A percentile compares a stretch with the other conserved stretches of the same genome.
These are phyloP conservation scores for Neofusicoccum umdonicola DNA, from an alignment of 2,329 filamentous ascomycete genomes.

Conservation along the genomic window DNA sequence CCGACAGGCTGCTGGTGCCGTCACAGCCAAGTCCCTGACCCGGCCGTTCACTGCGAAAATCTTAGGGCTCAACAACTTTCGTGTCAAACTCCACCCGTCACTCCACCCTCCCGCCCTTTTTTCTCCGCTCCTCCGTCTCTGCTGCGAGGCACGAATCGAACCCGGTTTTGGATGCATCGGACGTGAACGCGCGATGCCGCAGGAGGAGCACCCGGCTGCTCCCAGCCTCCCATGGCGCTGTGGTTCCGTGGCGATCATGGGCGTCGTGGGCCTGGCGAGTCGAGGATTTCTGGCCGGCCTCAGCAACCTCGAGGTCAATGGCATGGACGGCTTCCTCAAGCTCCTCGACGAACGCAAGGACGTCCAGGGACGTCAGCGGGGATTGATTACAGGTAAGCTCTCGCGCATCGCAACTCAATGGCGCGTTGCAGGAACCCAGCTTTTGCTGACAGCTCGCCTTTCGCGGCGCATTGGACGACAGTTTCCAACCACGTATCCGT, in stretches of 20 bases:
- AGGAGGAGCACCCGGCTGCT: conserved; percentile 47
- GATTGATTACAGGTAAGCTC: conserved; percentile 75
- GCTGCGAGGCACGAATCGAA: neutral
- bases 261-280: conserved; percentile 67
- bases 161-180: conserved; percentile 28
- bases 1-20: neutral
- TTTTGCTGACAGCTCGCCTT: no score
- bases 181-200: conserved; percentile 19
- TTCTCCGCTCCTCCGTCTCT: neutral
- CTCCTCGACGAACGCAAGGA: conserved; percentile 72
- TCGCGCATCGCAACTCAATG: neutral
- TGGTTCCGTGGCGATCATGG: conserved; percentile 72
- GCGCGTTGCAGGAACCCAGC: neutral
- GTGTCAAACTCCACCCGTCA: neutral
- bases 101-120: neutral
- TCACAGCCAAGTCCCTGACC: conserved; percentile 2
- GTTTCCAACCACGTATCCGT: conserved; percentile 88
- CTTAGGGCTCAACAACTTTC: conserved; percentile 11
- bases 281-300: conserved; percentile 72
- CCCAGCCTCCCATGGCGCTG: conserved; percentile 69
- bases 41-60: neutral
- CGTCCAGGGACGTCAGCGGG: conserved; percentile 64
- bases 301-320: conserved; percentile 73
- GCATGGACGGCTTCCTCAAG: conserved; percentile 71
- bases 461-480: conserved; percentile 31